phyloP scores from a whole-genome alignment of 176 grass and related monocot genomes.

The Oryza meyeriana region DNA sequence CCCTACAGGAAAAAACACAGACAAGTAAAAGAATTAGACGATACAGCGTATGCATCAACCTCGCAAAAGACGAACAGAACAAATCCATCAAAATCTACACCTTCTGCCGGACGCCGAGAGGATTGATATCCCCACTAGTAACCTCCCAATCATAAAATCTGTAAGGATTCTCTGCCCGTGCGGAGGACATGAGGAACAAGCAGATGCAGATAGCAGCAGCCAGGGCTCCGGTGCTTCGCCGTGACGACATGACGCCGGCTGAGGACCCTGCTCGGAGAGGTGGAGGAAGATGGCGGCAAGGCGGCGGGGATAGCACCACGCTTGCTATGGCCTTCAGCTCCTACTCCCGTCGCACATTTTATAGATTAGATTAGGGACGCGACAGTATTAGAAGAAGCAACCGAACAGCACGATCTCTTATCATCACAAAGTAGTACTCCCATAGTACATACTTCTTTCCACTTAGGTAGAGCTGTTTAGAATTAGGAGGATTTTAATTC shows the following conservation, averaged over 20 bases:
- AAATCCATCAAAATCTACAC: background rate
- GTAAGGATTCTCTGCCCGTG: constrained; percentile 44
- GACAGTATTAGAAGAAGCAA: background rate
- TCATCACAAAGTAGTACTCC: too few relatives aligned
- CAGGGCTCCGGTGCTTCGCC: background rate
- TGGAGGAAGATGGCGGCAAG: background rate
- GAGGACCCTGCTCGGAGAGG: background rate
- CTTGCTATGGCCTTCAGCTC: background rate
- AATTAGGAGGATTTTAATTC: background rate
- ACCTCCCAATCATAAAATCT: constrained; percentile 63
- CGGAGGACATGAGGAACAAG: background rate
- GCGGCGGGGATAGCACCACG: background rate
- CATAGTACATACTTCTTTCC: background rate
- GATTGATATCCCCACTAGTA: constrained; percentile 52
- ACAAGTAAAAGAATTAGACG: background rate
- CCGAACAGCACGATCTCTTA: background rate
- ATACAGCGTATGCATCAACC: background rate
- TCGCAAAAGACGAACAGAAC: background rate
- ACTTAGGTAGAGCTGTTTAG: background rate
- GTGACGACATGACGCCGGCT: background rate
- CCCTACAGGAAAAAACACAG: constrained; percentile 28
- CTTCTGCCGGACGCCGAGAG: constrained; percentile 57
- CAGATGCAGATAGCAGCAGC: background rate
- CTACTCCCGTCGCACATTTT: background rate
- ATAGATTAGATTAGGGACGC: background rate